These are phyloP conservation scores for Brettanomyces anomalus DNA, from an alignment of 805 yeast genomes.

Conservation along the genomic window DNA sequence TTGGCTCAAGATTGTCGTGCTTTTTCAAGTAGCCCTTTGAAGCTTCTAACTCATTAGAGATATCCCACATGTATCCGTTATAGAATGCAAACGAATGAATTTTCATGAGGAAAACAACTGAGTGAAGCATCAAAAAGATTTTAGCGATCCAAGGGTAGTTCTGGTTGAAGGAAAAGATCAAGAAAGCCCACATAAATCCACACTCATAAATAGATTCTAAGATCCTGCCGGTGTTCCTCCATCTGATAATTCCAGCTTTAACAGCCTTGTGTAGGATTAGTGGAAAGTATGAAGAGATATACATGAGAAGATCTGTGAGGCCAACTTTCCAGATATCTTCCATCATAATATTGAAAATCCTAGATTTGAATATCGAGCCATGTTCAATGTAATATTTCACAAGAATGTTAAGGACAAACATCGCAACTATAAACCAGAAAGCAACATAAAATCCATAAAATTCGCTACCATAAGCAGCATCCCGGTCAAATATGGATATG, in stretches of 20 bases:
- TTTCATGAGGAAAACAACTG: conserved; percentile 85
- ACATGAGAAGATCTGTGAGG: conserved; percentile 67
- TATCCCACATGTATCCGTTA: conserved; percentile 81
- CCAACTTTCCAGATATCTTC: conserved; percentile 62
- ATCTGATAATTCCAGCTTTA: conserved; percentile 34
- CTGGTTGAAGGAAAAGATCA: conserved; percentile 40
- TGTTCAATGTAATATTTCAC: conserved; percentile 41
- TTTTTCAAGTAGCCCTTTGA: conserved; percentile 37
- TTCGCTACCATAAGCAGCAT: conserved; percentile 32
- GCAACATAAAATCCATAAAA: conserved; percentile 79
- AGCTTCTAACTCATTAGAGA: conserved; percentile 42
- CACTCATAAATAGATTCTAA: conserved; percentile 51
- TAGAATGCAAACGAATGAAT: conserved; percentile 89
- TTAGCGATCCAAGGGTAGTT: conserved; percentile 84
- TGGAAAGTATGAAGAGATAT: conserved; percentile 53
- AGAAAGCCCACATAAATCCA: conserved; percentile 40
- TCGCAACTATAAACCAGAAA: conserved; percentile 62
- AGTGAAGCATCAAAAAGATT: conserved; percentile 76
- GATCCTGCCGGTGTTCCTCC: conserved; percentile 61
- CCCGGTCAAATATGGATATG: conserved; percentile 46
- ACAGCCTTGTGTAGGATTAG: conserved; percentile 51
- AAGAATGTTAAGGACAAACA: conserved; percentile 43
- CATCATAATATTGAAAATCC: conserved; percentile 48
- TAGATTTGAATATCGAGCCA: conserved; percentile 39
- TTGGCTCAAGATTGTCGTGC: conserved; percentile 24